Evolutionary conservation across 768 basidiomycete genomes (phyloP), one percentile per base, ranked within the genome.

Genomic region (Boletus bicolor): DNA sequence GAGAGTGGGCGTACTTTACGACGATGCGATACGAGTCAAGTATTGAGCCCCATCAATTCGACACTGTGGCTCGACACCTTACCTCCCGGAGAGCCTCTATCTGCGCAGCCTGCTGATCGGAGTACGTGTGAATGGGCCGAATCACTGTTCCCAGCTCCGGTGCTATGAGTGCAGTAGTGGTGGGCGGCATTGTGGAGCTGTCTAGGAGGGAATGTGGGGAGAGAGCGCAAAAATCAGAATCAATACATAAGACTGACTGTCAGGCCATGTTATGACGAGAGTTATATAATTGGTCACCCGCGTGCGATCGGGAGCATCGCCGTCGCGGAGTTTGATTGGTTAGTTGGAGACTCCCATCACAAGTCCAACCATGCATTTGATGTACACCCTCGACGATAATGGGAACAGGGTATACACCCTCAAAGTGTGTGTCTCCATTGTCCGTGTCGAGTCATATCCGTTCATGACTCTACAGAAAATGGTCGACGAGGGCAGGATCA

Each of bases 371-470:
- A 98, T 98, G 96, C 95, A 98, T 85, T 79, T 98, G 67, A 98
- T 98, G 96, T 98, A 96, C 76, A 89, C 88, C 15, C 61, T 89
- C 44, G 89, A 93, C 64, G 82, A 81, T 55, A 71, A 72, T 44
- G 92, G 92, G 17, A 86, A 83, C 77, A 86, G 96, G 69, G 62
- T 91, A 3, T 99, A 99, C 72, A 97, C 95, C 51, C 84, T 98
- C 61, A 95, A 95, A 71, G 95, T 96, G 49, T 53, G 79, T 65
- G n/a, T 21, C 7, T n/a, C 37, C 5, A 24, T 41, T 2, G 2
- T 12, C 2, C 4, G 10, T 24, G 17, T 36, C 52, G 42, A 35
- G 24, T 32, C 35, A 26, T 30, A 12, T 17, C 39, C 50, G 43
- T 52, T 57, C 50, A 66, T 50, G 9, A 17, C 47, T 35, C 15